phyloP scores from a whole-genome alignment of 305 asterid species.

The Solanum chacoense region DNA sequence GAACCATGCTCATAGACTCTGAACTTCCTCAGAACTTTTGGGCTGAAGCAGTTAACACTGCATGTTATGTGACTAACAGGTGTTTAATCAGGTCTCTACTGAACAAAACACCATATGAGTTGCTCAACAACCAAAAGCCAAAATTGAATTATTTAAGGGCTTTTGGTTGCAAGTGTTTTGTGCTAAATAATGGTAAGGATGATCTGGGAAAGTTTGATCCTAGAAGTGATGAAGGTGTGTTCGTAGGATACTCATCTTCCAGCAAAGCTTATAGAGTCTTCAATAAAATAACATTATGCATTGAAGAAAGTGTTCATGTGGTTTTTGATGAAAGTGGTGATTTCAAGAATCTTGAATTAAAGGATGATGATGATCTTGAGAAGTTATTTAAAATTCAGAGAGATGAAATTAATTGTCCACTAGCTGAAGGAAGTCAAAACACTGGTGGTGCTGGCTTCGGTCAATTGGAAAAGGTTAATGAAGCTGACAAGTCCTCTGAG shows the following conservation, averaged over 20 bases:
- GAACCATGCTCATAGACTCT: too few relatives aligned
- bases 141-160: neutral
- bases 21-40: too few relatives aligned
- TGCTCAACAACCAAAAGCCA: neutral
- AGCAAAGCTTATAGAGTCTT: neutral
- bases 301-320: neutral
- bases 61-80: too few relatives aligned
- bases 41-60: too few relatives aligned
- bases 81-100: neutral
- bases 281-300: neutral
- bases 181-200: neutral
- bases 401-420: too few relatives aligned
- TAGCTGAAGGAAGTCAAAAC: too few relatives aligned
- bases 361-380: too few relatives aligned
- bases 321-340: neutral
- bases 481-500: too few relatives aligned
- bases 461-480: too few relatives aligned
- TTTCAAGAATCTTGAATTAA: too few relatives aligned
- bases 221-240: neutral
- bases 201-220: neutral
- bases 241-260: neutral
- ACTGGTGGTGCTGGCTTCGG: too few relatives aligned
- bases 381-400: too few relatives aligned
- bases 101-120: neutral
- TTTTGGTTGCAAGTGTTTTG: neutral